A percentile compares a stretch with the other conserved stretches of the same genome.
Conservation (phyloP, 179 eudicot genomes). For the Corrigiola litoralis region DNA sequence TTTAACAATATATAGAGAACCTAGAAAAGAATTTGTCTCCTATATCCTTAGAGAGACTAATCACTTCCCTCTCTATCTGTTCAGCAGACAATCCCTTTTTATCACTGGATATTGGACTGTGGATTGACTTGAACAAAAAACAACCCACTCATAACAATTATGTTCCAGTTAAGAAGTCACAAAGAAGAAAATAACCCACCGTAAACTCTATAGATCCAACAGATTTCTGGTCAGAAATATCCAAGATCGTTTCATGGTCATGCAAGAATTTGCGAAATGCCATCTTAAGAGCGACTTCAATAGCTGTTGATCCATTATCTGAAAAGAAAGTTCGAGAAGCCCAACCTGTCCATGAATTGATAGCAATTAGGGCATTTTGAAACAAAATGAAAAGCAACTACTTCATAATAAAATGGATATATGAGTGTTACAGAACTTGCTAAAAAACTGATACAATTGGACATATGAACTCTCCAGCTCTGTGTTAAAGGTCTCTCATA, state of each 20-base stretch:
- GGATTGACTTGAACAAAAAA: neutral
- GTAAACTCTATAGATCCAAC: constrained; percentile 48
- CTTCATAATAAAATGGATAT: no score
- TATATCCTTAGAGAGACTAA: no score
- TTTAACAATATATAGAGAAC: no score
- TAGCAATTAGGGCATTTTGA: neutral
- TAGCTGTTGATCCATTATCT: constrained; percentile 96
- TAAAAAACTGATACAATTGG: constrained; percentile 1
- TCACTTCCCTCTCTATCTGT: neutral
- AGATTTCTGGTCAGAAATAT: constrained; percentile 21
- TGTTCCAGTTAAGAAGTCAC: neutral
- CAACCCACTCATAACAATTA: neutral
- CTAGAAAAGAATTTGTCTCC: no score
- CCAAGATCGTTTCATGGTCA: constrained; percentile 44
- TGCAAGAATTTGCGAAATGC: constrained; percentile 86
- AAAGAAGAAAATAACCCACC: constrained; percentile 36
- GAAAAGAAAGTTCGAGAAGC: constrained; percentile 89
- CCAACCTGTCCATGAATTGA: constrained; percentile 60
- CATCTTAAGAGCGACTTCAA: constrained; percentile 97
- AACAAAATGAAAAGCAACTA: no score
- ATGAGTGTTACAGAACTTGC: constrained; percentile 3
- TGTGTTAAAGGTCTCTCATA: neutral
- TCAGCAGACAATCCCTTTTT: neutral
- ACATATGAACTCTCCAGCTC: neutral
- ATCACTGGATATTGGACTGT: neutral